Evolutionary conservation across 805 yeast genomes (phyloP), one percentile per base, ranked within the genome.

Genomic region (Myxozyma mucilagina): DNA sequence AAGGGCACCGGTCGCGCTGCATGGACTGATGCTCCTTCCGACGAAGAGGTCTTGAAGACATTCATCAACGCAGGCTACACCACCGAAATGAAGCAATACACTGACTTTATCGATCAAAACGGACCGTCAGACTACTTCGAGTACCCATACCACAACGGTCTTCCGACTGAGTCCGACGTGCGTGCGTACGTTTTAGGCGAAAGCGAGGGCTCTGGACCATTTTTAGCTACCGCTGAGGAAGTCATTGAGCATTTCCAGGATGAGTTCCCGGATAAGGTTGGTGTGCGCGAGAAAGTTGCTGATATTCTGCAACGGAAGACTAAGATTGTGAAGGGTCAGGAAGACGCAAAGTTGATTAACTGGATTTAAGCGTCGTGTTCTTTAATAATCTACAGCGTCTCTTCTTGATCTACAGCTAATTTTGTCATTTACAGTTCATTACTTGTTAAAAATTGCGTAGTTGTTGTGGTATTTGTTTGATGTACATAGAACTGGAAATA

Each of bases 131-230:
- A 80, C 18, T 82, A 78, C 74, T 72, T 70, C 38, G 75, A 79
- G 64, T 81, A 83, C 69, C 90, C 91, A 41, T 83, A 78, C 76
- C 76, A 82, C 69, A 87, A 84, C 80, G 97, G 96, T 35, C 79
- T 94, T 67, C 98, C 98, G 54, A 78, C 83, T 11, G 90, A 88
- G 74, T 64, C 72, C 41, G 87, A 84, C 61, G 79, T 93, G 59
- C 82, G 81, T 69, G 77, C 78, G 53, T 89, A 82, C 73, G 83
- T 92, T 57, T 83, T 84, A 35, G 96, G 96, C 18, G 80, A 80
- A 59, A 89, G 84, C 72, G 84, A 84, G 29, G 75, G 84, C n/a
- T 79, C 81, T 64, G 80, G 89, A 69, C 80, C 86, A 45, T 85
- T 81, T 72, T 84, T 87, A 71, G 87, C 86, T 16, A 85, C 93